Conservation (phyloP, 805 yeast genomes). For the Clavispora asparagi region DNA sequence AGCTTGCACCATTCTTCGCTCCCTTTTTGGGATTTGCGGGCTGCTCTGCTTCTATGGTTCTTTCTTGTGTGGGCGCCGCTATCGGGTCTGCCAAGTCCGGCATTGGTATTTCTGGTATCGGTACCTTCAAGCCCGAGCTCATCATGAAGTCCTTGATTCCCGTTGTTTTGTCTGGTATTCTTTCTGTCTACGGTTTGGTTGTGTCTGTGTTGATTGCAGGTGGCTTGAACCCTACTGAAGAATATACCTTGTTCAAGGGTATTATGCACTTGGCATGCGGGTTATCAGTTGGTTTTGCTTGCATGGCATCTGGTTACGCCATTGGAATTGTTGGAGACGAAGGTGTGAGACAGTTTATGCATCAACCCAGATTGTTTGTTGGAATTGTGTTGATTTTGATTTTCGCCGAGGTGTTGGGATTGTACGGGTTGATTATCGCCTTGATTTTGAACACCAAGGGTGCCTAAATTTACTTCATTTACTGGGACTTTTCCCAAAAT, state of each 20-base stretch:
- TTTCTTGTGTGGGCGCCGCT: constrained; percentile 97
- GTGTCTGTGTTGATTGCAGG: constrained; percentile 96
- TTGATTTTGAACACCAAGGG: constrained; percentile 89
- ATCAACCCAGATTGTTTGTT: constrained; percentile 82
- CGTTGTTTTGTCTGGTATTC: constrained; percentile 96
- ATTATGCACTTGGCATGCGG: constrained; percentile 98
- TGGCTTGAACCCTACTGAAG: constrained; percentile 69
- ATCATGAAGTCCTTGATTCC: constrained; percentile 95
- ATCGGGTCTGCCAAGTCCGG: constrained; percentile 98
- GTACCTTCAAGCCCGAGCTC: constrained; percentile 94
- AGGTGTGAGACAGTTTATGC: constrained; percentile 84
- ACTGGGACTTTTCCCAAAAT: not conserved
- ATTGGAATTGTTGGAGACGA: constrained; percentile 93
- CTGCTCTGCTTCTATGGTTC: constrained; percentile 86
- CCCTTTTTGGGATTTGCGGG: constrained; percentile 98
- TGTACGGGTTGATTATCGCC: constrained; percentile 93
- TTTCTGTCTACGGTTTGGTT: constrained; percentile 94
- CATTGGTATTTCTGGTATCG: constrained; percentile 96
- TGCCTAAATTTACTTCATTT: constrained; percentile 7
- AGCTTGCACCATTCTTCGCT: constrained; percentile 85
- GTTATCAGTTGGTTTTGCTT: constrained; percentile 90
- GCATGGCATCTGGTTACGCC: constrained; percentile 95
- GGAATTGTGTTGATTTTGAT: constrained; percentile 86
- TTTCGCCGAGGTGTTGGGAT: constrained; percentile 86
- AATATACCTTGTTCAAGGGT: constrained; percentile 89